phyloP scores from a whole-genome alignment of 1,139 yeast species.

The Torulaspora pretoriensis region DNA sequence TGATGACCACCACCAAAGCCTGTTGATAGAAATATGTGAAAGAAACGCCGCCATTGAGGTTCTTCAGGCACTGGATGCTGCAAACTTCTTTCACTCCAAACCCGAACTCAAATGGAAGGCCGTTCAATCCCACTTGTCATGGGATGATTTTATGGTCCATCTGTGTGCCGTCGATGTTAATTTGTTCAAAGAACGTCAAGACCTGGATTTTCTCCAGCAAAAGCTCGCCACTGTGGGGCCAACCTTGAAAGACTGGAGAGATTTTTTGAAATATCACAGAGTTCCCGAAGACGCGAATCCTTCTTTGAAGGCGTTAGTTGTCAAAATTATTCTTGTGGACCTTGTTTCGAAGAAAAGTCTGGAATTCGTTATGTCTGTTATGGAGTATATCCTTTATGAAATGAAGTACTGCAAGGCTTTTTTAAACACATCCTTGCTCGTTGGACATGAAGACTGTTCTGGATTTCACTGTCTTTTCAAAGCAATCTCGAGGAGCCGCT shows the following conservation, averaged over 20 bases:
- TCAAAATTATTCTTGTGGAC: slow-evolving; percentile 12
- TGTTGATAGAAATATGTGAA: slow-evolving; percentile 15
- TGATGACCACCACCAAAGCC: slow-evolving; percentile 15
- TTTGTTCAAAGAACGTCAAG: slow-evolving; percentile 11
- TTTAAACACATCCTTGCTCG: slow-evolving; percentile 10
- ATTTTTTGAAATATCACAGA: slow-evolving; percentile 8
- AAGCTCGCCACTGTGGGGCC: slow-evolving; percentile 13
- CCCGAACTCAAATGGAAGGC: slow-evolving; percentile 10
- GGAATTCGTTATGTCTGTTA: slow-evolving; percentile 14
- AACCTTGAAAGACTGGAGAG: slow-evolving; percentile 10
- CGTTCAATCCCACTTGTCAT: slow-evolving; percentile 11
- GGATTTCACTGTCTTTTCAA: slow-evolving; percentile 17
- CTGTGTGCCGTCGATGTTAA: slow-evolving; percentile 11
- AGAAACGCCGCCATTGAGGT: slow-evolving; percentile 15
- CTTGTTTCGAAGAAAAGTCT: slow-evolving; percentile 13
- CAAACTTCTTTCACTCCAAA: not conserved
- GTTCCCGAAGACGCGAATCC: slow-evolving; percentile 10
- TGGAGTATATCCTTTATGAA: slow-evolving; percentile 14
- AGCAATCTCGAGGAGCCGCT: slow-evolving; percentile 11
- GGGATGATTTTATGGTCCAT: slow-evolving; percentile 11
- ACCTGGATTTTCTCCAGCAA: slow-evolving; percentile 15
- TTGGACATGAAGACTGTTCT: slow-evolving; percentile 5
- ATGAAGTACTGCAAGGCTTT: slow-evolving; percentile 8
- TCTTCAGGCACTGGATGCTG: slow-evolving; percentile 5
- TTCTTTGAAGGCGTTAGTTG: slow-evolving; percentile 16